Evolutionary conservation across 2,329 filamentous ascomycete genomes (phyloP), one percentile per base, ranked within the genome.

Genomic region (Hypocrella siamensis): DNA sequence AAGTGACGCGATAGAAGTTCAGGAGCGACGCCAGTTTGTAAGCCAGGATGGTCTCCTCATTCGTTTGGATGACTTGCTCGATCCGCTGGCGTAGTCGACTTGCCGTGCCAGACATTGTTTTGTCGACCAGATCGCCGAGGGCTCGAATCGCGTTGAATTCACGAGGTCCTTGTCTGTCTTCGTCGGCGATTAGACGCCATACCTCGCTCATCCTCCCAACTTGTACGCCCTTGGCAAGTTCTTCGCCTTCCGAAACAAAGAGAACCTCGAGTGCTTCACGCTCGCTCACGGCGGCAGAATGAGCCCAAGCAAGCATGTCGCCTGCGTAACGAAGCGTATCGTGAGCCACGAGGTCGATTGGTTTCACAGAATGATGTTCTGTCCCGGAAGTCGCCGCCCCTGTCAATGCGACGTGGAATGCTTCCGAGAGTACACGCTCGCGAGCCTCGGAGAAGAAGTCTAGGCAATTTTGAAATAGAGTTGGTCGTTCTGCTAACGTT

Each of bases 281-380:
- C 53, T 98, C 90, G 19, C 88, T 92, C 1, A 98, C 90, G 0
- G 88, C 79, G 3, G 86, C 81, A 1, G 90, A 93, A 51, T 98
- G 90, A 5, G 80, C 75, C 90, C 90, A 98, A 5, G 90, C 90
- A 11, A 98, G 67, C 86, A 98, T 98, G 49, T 98, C 90, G 32
- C 90, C 85, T 3, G 92, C 75, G 51, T 96, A 96, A 15, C 90
- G 75, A 17, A 96, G 58, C 1, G 84, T 78, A 47, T 98, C 90
- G 49, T 96, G 88, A 1, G 90, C 88, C 9, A 78, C 79, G 44
- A 96, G 72, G 49, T 98, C 88, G 40, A 98, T 98, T 0, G 90
- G 88, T 48, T 96, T 94, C 22, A 79, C 63, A 3, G 68, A 67
- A 17, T 60, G 58, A 38, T 80, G 70, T 28, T 67, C 64, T 17